Evolutionary conservation across 1,284 basidiomycete species (phyloP), one percentile per base, ranked within the genome.

Genomic region (Trichosporon sp.): DNA sequence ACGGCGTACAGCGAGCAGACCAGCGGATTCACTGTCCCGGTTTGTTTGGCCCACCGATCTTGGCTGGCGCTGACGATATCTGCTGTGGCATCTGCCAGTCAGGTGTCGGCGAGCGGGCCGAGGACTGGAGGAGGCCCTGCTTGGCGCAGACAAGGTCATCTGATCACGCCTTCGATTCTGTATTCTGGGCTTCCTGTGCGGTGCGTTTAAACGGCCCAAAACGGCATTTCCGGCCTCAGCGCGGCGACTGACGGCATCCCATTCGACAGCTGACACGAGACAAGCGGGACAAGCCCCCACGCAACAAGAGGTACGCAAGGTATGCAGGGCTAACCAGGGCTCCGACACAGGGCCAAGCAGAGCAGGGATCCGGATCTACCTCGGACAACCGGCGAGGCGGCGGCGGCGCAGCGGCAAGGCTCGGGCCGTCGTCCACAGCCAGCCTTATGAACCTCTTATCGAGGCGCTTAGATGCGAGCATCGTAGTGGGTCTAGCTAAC

Each of bases 101-200:
- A 5, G 2, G n/a, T 2, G n/a, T 48, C 46, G 46, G 46, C 46
- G 46, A 48, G n/a, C 46, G 7, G 14, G 46, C 46, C 46, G 46
- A 48, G 46, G 48, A 5, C 7, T 8, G 10, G 38, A 40, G 10
- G 2, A 40, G 38, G 1, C 46, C n/a, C 46, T n/a, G 46, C 46
- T 16, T 48, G 16, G 46, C 46, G 46, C n/a, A 48, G 46, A 3
- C n/a, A 16, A 19, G 48, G 21, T 54, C 48, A 54, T 19, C 14
- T 54, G 48, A 54, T 54, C 48, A 54, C 48, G 48, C 48, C 48
- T 54, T 54, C 48, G 48, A 54, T 54, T 54, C 48, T 54, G 48
- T 4, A 1, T 35, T 35, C n/a, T n/a, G n/a, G n/a, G 35, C 10
- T 54, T 54, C 19, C 48, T 54, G n/a, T n/a, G n/a, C n/a, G n/a